A percentile compares a stretch with the other conserved stretches of the same genome.
Evolutionary conservation across 202 grass and related monocot genomes (phyloP).

Genomic region (Thinopyrum obtusiflorum): DNA sequence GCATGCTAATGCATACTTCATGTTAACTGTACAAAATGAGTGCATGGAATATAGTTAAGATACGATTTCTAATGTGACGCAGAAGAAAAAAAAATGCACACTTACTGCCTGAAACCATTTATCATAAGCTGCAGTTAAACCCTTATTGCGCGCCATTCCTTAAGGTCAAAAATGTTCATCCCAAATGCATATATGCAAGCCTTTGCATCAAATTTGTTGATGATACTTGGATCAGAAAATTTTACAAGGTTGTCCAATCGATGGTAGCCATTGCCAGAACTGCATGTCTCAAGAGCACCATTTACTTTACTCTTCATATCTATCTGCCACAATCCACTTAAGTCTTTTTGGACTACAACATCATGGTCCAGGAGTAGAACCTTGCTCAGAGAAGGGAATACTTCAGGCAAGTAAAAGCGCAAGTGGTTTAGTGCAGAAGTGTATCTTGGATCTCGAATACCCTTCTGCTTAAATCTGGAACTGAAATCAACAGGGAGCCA

Average conservation of each 20-base stretch:
- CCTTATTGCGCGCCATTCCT: constrained; percentile 64
- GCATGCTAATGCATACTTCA: neutral
- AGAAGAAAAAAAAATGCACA: neutral
- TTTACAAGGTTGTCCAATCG: constrained; percentile 63
- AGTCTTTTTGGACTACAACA: constrained; percentile 73
- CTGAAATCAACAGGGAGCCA: constrained; percentile 56
- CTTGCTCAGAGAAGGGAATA: constrained; percentile 80
- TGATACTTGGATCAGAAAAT: constrained; percentile 57
- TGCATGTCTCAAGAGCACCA: constrained; percentile 61
- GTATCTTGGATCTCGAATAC: constrained; percentile 57
- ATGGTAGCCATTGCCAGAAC: constrained; percentile 31
- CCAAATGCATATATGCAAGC: constrained; percentile 70
- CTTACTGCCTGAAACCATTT: constrained; percentile 75
- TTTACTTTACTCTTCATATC: constrained; percentile 71
- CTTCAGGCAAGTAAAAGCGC: constrained; percentile 82
- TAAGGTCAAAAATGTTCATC: constrained; percentile 81
- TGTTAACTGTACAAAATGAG: neutral
- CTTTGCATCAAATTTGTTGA: constrained; percentile 50
- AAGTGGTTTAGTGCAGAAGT: constrained; percentile 79
- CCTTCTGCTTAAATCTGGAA: constrained; percentile 59
- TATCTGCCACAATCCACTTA: constrained; percentile 56
- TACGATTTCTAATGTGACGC: neutral
- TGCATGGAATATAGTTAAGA: neutral
- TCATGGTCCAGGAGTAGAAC: constrained; percentile 89
- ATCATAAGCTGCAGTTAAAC: constrained; percentile 47